phyloP scores from a whole-genome alignment of 2,329 filamentous ascomycete genomes.

The Pyricularia sp. region DNA sequence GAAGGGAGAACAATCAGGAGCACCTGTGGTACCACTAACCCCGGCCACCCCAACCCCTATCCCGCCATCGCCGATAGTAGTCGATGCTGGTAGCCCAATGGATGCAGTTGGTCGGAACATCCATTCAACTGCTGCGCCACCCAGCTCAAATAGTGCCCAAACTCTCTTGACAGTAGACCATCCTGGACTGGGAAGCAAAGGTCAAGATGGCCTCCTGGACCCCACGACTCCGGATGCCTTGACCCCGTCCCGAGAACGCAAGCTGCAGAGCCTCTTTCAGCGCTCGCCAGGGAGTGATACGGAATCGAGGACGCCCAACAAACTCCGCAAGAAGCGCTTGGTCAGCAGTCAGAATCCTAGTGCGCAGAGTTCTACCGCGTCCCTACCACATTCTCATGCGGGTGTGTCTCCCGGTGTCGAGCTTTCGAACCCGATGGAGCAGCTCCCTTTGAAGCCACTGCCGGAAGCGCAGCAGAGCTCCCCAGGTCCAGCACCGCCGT shows the following conservation, averaged over 20 bases:
- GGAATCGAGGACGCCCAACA: constrained; percentile 72
- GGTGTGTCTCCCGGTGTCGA: constrained; percentile 37
- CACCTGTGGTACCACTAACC: constrained; percentile 18
- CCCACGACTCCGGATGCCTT: constrained; percentile 25
- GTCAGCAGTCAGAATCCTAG: constrained; percentile 73
- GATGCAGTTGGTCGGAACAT: background rate
- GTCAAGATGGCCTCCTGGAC: constrained; percentile 32
- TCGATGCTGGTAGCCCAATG: constrained; percentile 6
- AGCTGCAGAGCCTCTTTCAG: constrained; percentile 61
- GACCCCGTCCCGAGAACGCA: constrained; percentile 58
- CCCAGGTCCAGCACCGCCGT: background rate
- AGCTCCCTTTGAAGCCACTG: background rate
- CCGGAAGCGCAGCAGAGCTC: background rate
- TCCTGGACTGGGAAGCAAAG: constrained; percentile 24
- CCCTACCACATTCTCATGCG: constrained; percentile 44
- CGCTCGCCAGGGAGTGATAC: constrained; percentile 54
- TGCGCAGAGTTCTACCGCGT: constrained; percentile 82
- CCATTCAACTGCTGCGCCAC: background rate
- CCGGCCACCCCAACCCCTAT: constrained; percentile 8
- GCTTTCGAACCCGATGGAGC: constrained; percentile 35
- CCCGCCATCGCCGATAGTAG: constrained; percentile 5
- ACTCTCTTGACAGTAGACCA: constrained; percentile 1
- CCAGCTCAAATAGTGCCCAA: background rate
- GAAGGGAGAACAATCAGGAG: constrained; percentile 17
- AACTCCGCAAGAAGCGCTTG: constrained; percentile 78